phyloP scores from a whole-genome alignment of 345 rosid genomes.

The Adansonia digitata region DNA sequence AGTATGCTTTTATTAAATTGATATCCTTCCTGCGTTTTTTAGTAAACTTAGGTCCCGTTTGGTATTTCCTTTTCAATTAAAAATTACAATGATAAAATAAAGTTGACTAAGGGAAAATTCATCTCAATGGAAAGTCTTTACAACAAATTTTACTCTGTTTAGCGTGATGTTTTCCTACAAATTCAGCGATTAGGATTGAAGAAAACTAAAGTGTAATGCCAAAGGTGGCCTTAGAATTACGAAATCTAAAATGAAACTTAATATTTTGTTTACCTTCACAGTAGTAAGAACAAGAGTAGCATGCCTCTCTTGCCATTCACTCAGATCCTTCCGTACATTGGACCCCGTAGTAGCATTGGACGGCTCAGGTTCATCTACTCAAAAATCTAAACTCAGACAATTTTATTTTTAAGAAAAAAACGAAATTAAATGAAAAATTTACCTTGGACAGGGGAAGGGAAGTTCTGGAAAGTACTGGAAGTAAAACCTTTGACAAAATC shows the following conservation, averaged over 20 bases:
- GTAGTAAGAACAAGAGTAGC: constrained; percentile 87
- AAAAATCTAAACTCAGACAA: not conserved
- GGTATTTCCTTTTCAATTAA: not conserved
- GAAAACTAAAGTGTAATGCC: not conserved
- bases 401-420: not conserved
- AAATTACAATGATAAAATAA: not conserved
- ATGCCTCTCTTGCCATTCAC: constrained; percentile 94
- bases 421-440: not conserved
- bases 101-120: not conserved
- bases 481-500: constrained; percentile 82
- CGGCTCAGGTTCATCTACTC: constrained; percentile 40
- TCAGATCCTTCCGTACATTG: constrained; percentile 83
- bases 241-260: not conserved
- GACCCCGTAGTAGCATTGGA: constrained; percentile 42
- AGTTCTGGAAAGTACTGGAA: constrained; percentile 69
- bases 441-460: constrained; percentile 38
- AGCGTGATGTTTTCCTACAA: not conserved
- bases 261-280: constrained; percentile 53
- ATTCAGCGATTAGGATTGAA: not conserved
- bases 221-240: not conserved
- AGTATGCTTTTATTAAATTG: not conserved
- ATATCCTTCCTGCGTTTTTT: not conserved
- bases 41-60: not conserved
- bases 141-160: not conserved
- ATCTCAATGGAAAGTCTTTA: not conserved